These are phyloP conservation scores for Penicillium psychrofluorescens DNA, from an alignment of 495 filamentous ascomycete genomes.

Conservation along the genomic window DNA sequence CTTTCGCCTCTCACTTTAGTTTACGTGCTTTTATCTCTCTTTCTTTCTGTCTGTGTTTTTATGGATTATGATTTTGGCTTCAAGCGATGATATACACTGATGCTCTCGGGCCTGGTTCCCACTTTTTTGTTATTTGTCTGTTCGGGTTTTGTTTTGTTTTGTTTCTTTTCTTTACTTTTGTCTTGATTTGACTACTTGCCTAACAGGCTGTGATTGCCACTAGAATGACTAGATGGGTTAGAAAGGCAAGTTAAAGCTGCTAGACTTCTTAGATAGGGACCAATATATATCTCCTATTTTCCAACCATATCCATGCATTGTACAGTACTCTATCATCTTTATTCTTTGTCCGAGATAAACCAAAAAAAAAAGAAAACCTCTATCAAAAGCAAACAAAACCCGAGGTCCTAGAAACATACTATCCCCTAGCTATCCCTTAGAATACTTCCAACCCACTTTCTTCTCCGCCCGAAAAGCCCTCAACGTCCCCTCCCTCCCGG, in stretches of 20 bases:
- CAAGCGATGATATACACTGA: no score
- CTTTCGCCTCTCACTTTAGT: background rate
- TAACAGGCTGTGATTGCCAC: background rate
- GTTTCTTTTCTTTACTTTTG: conserved; percentile 1
- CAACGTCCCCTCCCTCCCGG: conserved; percentile 61
- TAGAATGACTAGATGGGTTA: background rate
- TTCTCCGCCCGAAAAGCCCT: conserved; percentile 69
- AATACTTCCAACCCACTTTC: conserved; percentile 44
- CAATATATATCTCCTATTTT: no score
- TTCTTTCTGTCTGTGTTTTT: conserved; percentile 1
- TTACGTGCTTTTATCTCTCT: background rate
- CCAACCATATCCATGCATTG: no score
- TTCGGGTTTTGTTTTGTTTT: conserved; percentile 1
- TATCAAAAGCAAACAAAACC: background rate
- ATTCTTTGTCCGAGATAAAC: background rate
- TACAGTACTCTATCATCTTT: no score
- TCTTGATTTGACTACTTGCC: background rate
- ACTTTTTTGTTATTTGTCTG: background rate
- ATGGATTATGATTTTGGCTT: background rate
- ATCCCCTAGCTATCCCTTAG: conserved; percentile 16
- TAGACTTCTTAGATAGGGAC: no score
- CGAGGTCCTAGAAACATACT: background rate
- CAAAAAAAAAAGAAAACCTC: background rate
- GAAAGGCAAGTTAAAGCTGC: no score
- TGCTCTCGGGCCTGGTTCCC: no score